These are phyloP conservation scores for Phytophthora crassamura DNA, from an alignment of 352 stramenopile species.

Conservation along the genomic window DNA sequence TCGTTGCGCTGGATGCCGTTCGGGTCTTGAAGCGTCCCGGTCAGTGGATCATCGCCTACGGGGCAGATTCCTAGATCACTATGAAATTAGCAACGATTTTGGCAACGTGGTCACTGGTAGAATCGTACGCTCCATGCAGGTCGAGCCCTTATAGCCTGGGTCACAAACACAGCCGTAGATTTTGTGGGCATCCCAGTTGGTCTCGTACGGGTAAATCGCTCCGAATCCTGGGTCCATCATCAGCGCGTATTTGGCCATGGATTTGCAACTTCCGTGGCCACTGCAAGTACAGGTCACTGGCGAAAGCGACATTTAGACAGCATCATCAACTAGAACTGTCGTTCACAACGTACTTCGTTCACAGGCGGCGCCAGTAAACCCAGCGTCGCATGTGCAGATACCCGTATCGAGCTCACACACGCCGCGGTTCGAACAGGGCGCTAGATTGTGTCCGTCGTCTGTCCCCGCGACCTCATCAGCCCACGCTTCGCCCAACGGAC, in stretches of 20 bases:
- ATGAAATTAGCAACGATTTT: not conserved
- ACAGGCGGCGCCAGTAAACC: slow-evolving; percentile 83
- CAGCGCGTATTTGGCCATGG: slow-evolving; percentile 65
- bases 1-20: slow-evolving; percentile 75
- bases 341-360: slow-evolving; percentile 59
- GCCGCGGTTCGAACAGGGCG: slow-evolving; percentile 90
- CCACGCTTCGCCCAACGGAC: slow-evolving; percentile 75
- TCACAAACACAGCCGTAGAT: slow-evolving; percentile 91
- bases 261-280: slow-evolving; percentile 80
- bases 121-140: slow-evolving; percentile 68
- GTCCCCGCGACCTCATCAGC: slow-evolving; percentile 57
- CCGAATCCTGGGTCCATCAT: slow-evolving; percentile 70
- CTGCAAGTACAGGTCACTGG: slow-evolving; percentile 80
- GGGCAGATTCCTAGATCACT: slow-evolving; percentile 67
- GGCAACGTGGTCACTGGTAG: not conserved
- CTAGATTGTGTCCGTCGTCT: slow-evolving; percentile 83
- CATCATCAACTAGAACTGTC: not conserved
- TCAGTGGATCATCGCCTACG: slow-evolving; percentile 87
- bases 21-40: slow-evolving; percentile 67
- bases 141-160: slow-evolving; percentile 71
- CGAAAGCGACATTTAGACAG: not conserved
- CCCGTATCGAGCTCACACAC: slow-evolving; percentile 65
- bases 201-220: slow-evolving; percentile 56
- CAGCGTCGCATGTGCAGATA: slow-evolving; percentile 64
- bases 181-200: slow-evolving; percentile 86